Percentiles rank a stretch among this genome's conserved stretches.
These are phyloP conservation scores for Calonectria naviculata DNA, from an alignment of 2,329 filamentous ascomycete species.

Conservation along the genomic window DNA sequence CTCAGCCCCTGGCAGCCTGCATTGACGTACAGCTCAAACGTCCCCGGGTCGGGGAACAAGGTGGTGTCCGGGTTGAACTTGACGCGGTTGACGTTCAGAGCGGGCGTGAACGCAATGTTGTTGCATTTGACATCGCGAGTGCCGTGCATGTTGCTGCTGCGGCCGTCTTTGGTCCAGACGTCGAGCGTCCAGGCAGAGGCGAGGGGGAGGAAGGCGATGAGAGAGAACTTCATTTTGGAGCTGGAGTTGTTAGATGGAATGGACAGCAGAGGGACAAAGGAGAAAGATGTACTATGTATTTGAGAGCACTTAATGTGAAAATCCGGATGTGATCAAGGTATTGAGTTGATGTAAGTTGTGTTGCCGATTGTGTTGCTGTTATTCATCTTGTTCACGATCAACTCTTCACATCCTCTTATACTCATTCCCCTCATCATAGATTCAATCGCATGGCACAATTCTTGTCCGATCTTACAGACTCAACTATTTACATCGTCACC, in stretches of 20 bases:
- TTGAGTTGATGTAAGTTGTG: not conserved
- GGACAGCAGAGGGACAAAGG: no score
- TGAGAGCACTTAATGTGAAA: not conserved
- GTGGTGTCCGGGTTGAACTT: conserved; percentile 12
- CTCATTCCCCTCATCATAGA: not conserved
- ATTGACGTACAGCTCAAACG: conserved; percentile 13
- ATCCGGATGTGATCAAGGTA: no score
- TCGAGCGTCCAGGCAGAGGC: conserved; percentile 10
- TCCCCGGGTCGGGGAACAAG: not conserved
- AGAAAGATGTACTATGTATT: not conserved
- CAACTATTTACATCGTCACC: not conserved
- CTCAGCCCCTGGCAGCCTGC: conserved; percentile 5
- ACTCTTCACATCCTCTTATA: not conserved
- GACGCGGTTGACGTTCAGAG: conserved; percentile 9
- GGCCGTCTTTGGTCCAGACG: conserved; percentile 11
- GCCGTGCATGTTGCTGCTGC: conserved; percentile 12
- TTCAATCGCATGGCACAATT: conserved; percentile 3
- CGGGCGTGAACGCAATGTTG: not conserved
- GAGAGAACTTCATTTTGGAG: not conserved
- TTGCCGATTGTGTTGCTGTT: not conserved
- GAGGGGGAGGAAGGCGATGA: not conserved
- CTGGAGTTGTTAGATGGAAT: not conserved
- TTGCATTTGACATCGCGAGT: conserved; percentile 1
- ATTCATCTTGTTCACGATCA: not conserved
- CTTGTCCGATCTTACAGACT: conserved; percentile 12